phyloP scores from a whole-genome alignment of 2,329 filamentous ascomycete species.

The Acrocalymma vagum region DNA sequence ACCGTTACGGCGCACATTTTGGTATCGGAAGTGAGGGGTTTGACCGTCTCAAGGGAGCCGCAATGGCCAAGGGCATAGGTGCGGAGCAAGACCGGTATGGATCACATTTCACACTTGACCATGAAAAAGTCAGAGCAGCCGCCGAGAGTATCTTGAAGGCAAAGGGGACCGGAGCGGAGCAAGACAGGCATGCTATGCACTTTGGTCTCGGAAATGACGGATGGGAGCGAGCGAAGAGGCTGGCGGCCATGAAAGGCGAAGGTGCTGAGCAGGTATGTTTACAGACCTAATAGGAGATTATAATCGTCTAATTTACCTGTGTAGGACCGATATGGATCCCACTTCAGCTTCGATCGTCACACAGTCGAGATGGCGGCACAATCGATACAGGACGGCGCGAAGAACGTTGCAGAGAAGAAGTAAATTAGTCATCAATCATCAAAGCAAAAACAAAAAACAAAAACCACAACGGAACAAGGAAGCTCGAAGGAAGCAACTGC shows the following conservation, averaged over 20 bases:
- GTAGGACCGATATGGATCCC: slow-evolving; percentile 39
- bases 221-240: slow-evolving; percentile 33
- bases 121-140: slow-evolving; percentile 32
- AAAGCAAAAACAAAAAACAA: background rate
- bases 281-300: background rate
- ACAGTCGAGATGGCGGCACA: slow-evolving; percentile 33
- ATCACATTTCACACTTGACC: slow-evolving; percentile 36
- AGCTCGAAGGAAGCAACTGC: background rate
- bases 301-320: slow-evolving; percentile 9
- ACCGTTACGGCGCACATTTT: slow-evolving; percentile 40
- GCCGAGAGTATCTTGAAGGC: slow-evolving; percentile 29
- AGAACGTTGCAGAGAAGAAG: slow-evolving; percentile 27
- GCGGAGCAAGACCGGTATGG: slow-evolving; percentile 44
- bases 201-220: slow-evolving; percentile 42
- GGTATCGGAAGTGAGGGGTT: slow-evolving; percentile 24
- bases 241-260: slow-evolving; percentile 36
- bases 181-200: slow-evolving; percentile 22
- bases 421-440: slow-evolving; percentile 4
- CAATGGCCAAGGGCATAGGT: slow-evolving; percentile 30
- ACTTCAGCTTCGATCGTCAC: slow-evolving; percentile 33
- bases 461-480: slow-evolving; percentile 1
- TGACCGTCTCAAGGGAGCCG: slow-evolving; percentile 30
- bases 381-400: slow-evolving; percentile 34
- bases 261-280: slow-evolving; percentile 44
- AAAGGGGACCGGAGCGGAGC: slow-evolving; percentile 31